Percentiles rank a stretch among this genome's conserved stretches.
These are phyloP conservation scores for Brassica cretica DNA, from an alignment of 345 rosid genomes.

Conservation along the genomic window DNA sequence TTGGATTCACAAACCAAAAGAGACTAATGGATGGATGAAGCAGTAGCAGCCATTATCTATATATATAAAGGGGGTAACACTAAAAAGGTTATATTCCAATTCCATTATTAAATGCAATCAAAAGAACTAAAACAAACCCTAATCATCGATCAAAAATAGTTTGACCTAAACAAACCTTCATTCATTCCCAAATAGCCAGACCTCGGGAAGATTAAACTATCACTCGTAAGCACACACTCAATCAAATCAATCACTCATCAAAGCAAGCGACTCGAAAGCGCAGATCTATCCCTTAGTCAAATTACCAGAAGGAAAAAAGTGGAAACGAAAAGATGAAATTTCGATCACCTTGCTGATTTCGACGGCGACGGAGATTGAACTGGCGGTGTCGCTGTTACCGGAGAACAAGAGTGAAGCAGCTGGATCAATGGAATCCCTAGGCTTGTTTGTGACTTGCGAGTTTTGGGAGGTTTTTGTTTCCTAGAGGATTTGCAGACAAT, in stretches of 20 bases:
- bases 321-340: slow-evolving; percentile 11
- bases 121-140: background rate
- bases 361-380: slow-evolving; percentile 13
- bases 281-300: slow-evolving; percentile 23
- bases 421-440: slow-evolving; percentile 13
- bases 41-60: background rate
- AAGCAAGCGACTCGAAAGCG: background rate
- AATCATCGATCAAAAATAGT: background rate
- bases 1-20: background rate
- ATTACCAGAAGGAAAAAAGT: background rate
- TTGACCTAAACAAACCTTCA: background rate
- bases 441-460: background rate
- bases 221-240: background rate
- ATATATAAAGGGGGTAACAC: background rate
- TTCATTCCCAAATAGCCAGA: background rate
- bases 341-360: slow-evolving; percentile 24
- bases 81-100: background rate
- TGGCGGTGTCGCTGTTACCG: slow-evolving; percentile 19
- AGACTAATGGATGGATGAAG: background rate
- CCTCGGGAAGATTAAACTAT: background rate
- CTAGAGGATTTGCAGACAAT: background rate
- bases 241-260: background rate
- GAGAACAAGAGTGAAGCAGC: background rate
- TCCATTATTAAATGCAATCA: background rate
- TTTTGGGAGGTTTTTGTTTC: slow-evolving; percentile 11